Conservation (phyloP, 75 land plant species). For the Pinus albicaulis region DNA sequence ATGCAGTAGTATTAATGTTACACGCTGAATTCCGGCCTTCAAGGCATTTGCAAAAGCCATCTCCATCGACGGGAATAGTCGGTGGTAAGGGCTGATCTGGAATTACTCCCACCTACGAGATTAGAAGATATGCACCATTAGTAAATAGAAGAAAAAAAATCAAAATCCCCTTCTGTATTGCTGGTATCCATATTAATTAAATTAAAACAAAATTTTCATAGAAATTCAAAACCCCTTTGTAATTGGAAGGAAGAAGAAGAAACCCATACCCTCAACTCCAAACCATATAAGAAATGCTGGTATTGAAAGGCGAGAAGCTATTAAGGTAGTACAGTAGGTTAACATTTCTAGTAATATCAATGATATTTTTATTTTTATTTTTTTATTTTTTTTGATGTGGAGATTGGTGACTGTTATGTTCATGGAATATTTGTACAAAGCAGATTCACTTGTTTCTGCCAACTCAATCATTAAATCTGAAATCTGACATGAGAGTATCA, state of each 20-base stretch:
- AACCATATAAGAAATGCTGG: background rate
- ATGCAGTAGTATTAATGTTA: constrained; percentile 32
- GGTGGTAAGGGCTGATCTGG: constrained; percentile 85
- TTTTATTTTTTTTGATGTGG: too few species aligned
- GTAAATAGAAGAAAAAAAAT: constrained; percentile 1
- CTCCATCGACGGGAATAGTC: constrained; percentile 80
- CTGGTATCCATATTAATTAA: background rate
- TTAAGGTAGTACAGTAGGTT: background rate
- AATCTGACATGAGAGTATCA: too few species aligned
- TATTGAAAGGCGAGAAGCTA: background rate
- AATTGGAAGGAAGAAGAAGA: background rate
- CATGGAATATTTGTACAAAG: too few species aligned
- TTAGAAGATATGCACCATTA: background rate
- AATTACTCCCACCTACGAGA: constrained; percentile 77
- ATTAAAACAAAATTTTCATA: background rate
- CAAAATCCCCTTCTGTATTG: background rate
- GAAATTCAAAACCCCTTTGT: background rate
- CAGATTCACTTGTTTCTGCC: too few species aligned
- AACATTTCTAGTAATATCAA: background rate
- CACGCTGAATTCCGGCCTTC: constrained; percentile 63
- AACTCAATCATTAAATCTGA: too few species aligned
- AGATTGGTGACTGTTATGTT: too few species aligned
- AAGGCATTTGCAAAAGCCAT: constrained; percentile 81
- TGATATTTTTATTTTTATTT: too few species aligned
- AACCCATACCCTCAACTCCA: background rate